These are phyloP conservation scores for Suhomyces coccinellae DNA, from an alignment of 1,139 yeast genomes.

Conservation along the genomic window DNA sequence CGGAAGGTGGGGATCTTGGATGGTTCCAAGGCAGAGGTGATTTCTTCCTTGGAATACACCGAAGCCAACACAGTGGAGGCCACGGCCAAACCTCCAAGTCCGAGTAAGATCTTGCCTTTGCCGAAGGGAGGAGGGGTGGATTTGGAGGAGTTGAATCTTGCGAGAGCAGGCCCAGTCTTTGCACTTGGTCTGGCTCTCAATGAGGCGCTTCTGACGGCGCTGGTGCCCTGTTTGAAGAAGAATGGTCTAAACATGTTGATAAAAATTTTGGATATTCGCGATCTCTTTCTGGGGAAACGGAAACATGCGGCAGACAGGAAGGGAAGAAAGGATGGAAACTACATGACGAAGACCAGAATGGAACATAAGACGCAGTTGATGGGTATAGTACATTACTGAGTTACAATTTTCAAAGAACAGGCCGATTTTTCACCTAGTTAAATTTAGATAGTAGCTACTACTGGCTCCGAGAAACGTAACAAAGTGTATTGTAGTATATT, in stretches of 20 bases:
- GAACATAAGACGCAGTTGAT: not conserved
- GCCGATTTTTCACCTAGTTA: no score
- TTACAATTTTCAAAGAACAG: no score
- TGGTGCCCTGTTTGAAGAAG: not conserved
- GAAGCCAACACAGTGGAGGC: slow-evolving; percentile 51
- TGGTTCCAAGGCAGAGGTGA: slow-evolving; percentile 51
- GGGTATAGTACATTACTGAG: not conserved
- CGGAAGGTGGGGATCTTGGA: slow-evolving; percentile 45
- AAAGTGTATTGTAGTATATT: no score
- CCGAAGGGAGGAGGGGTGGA: slow-evolving; percentile 20
- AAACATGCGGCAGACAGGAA: not conserved
- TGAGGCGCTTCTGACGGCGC: slow-evolving; percentile 2
- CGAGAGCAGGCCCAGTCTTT: slow-evolving; percentile 3
- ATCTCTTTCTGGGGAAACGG: not conserved
- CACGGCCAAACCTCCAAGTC: slow-evolving; percentile 40
- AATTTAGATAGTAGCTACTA: no score
- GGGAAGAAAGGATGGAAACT: not conserved
- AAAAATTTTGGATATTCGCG: slow-evolving; percentile 1
- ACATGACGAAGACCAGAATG: not conserved
- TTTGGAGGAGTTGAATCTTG: slow-evolving; percentile 22
- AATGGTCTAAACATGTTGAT: slow-evolving; percentile 6
- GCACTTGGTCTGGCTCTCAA: no score
- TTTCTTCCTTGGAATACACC: slow-evolving; percentile 44
- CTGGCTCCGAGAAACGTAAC: no score
- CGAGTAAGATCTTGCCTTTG: slow-evolving; percentile 29